Base-by-base conservation (phyloP, 1,284 basidiomycete genomes). In the Ceraceosorus bombacis region DNA sequence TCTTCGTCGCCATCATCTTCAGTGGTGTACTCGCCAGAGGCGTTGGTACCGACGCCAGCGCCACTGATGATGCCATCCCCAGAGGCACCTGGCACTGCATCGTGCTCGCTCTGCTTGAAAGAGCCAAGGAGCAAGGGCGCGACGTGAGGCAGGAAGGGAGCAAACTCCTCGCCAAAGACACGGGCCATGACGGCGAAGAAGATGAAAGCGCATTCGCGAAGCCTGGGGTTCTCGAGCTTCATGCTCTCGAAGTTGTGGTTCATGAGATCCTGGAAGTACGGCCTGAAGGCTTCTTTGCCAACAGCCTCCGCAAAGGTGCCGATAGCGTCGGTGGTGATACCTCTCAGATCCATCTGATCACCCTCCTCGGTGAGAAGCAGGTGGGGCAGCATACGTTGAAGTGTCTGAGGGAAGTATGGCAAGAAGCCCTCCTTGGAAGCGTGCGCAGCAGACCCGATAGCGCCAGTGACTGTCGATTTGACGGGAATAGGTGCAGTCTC, bases 141-240 rank as follows among this genome's bases (percentile, higher is more conserved):
- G 64, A 96, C 90, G 66, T 84, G 85, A 15, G 86, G 85, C 41
- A 98, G 83, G 80, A 90, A 97, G 15, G 83, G 84, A 6, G 89
- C 86, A 73, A 98, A 97, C 75, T 98, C 93, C 65, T 90, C 89
- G 64, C 86, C 89, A 74, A 96, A 99, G 38, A 98, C 92, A 57
- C 89, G 85, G 37, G 93, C 88, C 89, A 98, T 94, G 69, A 95
- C 91, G 64, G 92, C 90, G 72, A 98, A 98, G 85, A 97, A 97
- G 73, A 99, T 83, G 85, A 96, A 98, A 74, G 88, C 90, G 80
- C 92, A 96, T 80, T 99, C 95, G 69, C 91, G 85, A 63, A 98
- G 82, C 64, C 92, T 84, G 5, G 92, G 87, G 76, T 82, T 81
- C 69, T 90, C 88, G 79, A 94, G 85, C 65, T 88, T 86, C 63